Conservation (phyloP, 2,329 filamentous ascomycete genomes). For the Apiospora sp. region DNA sequence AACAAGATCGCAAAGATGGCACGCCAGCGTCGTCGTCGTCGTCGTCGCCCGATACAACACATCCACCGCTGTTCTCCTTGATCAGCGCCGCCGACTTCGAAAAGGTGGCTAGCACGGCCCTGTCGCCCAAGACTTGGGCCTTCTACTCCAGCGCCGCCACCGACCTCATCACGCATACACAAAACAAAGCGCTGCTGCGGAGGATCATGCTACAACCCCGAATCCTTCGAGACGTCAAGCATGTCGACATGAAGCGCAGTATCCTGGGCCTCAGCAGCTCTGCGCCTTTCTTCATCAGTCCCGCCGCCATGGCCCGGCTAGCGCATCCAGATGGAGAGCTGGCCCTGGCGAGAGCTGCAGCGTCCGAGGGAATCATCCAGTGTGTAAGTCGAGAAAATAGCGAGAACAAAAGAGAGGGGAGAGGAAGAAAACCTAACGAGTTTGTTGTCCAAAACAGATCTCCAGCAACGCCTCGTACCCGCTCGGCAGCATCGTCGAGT, state of each 20-base stretch:
- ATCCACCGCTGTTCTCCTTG: conserved; percentile 60
- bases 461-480: conserved; percentile 38
- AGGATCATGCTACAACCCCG: conserved; percentile 63
- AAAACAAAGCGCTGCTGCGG: conserved; percentile 63
- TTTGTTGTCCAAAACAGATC: conserved; percentile 34
- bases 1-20: not conserved
- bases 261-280: conserved; percentile 62
- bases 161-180: conserved; percentile 62
- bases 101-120: conserved; percentile 59
- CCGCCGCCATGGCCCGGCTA: conserved; percentile 69
- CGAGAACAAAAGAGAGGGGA: conserved; percentile 50
- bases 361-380: conserved; percentile 61
- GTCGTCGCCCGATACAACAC: conserved; percentile 31
- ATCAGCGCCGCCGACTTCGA: conserved; percentile 70
- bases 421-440: conserved; percentile 20
- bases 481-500: conserved; percentile 37
- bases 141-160: conserved; percentile 74
- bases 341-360: conserved; percentile 62
- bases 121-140: conserved; percentile 72
- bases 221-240: conserved; percentile 52
- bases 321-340: conserved; percentile 72
- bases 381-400: conserved; percentile 53
- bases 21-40: no score
- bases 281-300: conserved; percentile 69
- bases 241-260: conserved; percentile 56